phyloP scores from a whole-genome alignment of 495 filamentous ascomycete genomes.

The Aspergillus egyptiacus region DNA sequence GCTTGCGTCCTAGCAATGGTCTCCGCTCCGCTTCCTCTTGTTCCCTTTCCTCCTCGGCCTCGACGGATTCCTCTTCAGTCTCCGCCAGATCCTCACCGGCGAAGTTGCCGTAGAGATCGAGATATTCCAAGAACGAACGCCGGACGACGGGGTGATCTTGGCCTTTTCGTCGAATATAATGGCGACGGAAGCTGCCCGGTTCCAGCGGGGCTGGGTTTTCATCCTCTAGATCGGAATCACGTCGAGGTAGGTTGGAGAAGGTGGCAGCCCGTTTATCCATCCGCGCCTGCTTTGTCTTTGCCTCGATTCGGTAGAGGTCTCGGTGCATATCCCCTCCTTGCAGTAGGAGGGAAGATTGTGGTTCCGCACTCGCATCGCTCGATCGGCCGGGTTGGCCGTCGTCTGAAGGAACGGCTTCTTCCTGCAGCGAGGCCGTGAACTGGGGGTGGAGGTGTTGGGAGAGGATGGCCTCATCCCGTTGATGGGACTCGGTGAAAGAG shows the following conservation, averaged over 20 bases:
- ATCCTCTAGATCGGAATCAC: slow-evolving; percentile 37
- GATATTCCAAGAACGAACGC: slow-evolving; percentile 62
- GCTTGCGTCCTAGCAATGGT: slow-evolving; percentile 51
- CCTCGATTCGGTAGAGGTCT: slow-evolving; percentile 58
- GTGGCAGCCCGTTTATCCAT: slow-evolving; percentile 51
- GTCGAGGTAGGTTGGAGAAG: slow-evolving; percentile 39
- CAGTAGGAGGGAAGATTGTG: slow-evolving; percentile 55
- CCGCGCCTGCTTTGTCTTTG: slow-evolving; percentile 34
- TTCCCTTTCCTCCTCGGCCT: slow-evolving; percentile 57
- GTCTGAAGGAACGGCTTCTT: slow-evolving; percentile 3
- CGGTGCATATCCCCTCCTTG: slow-evolving; percentile 65
- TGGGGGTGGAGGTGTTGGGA: slow-evolving; percentile 11
- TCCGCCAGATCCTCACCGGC: slow-evolving; percentile 66
- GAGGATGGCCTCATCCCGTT: slow-evolving; percentile 9
- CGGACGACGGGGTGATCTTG: slow-evolving; percentile 40
- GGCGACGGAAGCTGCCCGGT: slow-evolving; percentile 57
- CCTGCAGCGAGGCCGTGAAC: slow-evolving; percentile 10
- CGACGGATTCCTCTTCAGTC: slow-evolving; percentile 55
- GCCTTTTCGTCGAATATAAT: slow-evolving; percentile 47
- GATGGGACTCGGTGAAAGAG: neutral
- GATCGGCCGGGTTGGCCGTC: neutral
- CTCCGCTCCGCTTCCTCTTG: slow-evolving; percentile 24
- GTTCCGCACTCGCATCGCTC: slow-evolving; percentile 4
- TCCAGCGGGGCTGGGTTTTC: slow-evolving; percentile 40
- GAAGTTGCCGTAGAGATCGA: slow-evolving; percentile 65